These are phyloP conservation scores for Amauroascus niger DNA, from an alignment of 2,329 filamentous ascomycete species.

Conservation along the genomic window DNA sequence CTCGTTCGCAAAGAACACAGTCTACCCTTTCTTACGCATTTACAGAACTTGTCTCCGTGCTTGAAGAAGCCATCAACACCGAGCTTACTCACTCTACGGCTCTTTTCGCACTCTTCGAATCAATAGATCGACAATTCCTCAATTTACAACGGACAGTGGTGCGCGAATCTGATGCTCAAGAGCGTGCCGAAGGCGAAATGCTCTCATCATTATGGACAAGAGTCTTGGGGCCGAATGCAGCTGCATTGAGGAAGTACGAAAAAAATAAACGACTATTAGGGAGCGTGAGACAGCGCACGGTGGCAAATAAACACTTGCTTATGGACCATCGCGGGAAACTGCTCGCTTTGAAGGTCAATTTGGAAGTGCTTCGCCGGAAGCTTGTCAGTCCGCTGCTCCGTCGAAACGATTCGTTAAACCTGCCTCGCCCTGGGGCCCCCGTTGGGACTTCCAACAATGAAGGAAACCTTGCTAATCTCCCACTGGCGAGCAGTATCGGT, in stretches of 20 bases:
- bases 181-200: conserved; percentile 69
- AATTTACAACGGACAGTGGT: conserved; percentile 78
- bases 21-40: conserved; percentile 77
- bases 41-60: conserved; percentile 71
- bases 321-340: conserved; percentile 80
- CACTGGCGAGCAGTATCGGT: conserved; percentile 42
- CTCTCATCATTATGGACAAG: conserved; percentile 78
- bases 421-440: conserved; percentile 19
- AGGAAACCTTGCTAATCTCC: conserved; percentile 45
- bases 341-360: conserved; percentile 70
- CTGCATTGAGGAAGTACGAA: conserved; percentile 77
- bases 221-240: conserved; percentile 66
- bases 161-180: conserved; percentile 71
- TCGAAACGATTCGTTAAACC: conserved; percentile 44
- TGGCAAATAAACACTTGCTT: conserved; percentile 77
- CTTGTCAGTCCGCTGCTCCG: conserved; percentile 75
- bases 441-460: conserved; percentile 37
- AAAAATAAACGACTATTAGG: conserved; percentile 73
- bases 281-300: conserved; percentile 70
- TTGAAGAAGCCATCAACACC: conserved; percentile 79
- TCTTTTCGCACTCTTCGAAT: conserved; percentile 82
- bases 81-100: conserved; percentile 72
- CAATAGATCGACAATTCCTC: conserved; percentile 80
- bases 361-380: conserved; percentile 74
- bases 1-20: conserved; percentile 68